Conservation (phyloP, 2,329 filamentous ascomycete species). For the Talaromyces sp. region DNA sequence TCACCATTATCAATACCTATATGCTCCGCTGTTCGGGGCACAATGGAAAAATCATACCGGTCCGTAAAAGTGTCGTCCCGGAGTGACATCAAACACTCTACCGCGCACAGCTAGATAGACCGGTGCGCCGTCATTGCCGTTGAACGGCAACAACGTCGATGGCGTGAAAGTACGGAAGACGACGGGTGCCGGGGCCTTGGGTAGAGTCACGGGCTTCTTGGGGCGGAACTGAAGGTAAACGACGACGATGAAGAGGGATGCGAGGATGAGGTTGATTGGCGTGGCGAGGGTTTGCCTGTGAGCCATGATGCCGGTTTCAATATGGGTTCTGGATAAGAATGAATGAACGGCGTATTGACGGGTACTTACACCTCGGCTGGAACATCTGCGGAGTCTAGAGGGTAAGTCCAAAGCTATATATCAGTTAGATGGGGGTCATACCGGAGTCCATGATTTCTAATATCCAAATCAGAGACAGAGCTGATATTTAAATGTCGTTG, state of each 20-base stretch:
- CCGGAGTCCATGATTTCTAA: constrained; percentile 15
- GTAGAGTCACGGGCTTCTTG: constrained; percentile 49
- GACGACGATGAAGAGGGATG: constrained; percentile 56
- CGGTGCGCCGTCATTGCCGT: constrained; percentile 68
- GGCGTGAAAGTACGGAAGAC: constrained; percentile 85
- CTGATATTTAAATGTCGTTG: neutral
- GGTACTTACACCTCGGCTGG: constrained; percentile 37
- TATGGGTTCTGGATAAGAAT: constrained; percentile 1
- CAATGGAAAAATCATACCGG: constrained; percentile 48
- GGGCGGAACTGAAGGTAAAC: constrained; percentile 58
- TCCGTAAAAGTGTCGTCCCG: constrained; percentile 90
- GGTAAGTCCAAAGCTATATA: neutral
- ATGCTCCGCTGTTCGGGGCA: neutral
- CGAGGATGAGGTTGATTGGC: constrained; percentile 60
- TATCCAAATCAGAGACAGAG: neutral
- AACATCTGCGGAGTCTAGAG: constrained; percentile 24
- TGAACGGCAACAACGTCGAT: constrained; percentile 79
- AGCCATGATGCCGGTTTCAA: constrained; percentile 3
- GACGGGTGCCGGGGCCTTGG: constrained; percentile 60
- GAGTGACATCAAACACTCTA: constrained; percentile 82
- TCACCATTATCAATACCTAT: neutral
- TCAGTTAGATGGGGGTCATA: neutral
- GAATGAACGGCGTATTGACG: neutral
- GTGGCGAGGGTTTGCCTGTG: constrained; percentile 53
- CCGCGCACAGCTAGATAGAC: constrained; percentile 92